These are phyloP conservation scores for Calocybe cyanea DNA, from an alignment of 768 basidiomycete genomes.

Conservation along the genomic window DNA sequence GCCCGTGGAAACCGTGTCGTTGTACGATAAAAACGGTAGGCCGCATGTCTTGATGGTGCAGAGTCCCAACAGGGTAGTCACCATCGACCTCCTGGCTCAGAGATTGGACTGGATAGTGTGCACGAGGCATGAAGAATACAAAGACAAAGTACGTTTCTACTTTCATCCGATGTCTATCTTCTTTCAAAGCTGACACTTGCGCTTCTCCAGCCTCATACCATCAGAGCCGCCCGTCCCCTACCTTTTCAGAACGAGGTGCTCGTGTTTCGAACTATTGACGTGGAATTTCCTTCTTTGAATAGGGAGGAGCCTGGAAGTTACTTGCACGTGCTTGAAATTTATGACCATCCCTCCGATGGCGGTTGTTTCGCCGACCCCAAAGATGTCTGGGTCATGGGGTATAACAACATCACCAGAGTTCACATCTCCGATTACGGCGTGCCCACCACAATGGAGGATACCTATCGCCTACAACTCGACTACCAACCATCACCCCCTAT, in stretches of 20 bases:
- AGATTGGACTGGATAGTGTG: slow-evolving; percentile 30
- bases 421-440: slow-evolving; percentile 38
- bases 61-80: slow-evolving; percentile 35
- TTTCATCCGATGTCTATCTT: background rate
- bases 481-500: slow-evolving; percentile 33
- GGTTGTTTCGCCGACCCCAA: too few relatives aligned
- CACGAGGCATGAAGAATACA: slow-evolving; percentile 24
- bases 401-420: slow-evolving; percentile 23
- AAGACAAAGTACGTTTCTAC: slow-evolving; percentile 6
- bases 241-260: slow-evolving; percentile 50
- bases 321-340: too few relatives aligned
- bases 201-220: slow-evolving; percentile 38
- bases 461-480: slow-evolving; percentile 18
- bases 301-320: too few relatives aligned
- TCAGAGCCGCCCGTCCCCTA: slow-evolving; percentile 49
- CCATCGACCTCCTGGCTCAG: slow-evolving; percentile 30
- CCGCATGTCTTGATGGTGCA: slow-evolving; percentile 43
- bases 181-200: slow-evolving; percentile 15
- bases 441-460: slow-evolving; percentile 22
- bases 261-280: slow-evolving; percentile 39
- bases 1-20: slow-evolving; percentile 19
- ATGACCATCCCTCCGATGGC: too few relatives aligned
- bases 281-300: too few relatives aligned
- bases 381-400: too few relatives aligned
- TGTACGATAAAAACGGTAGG: slow-evolving; percentile 39